A percentile compares a stretch with the other conserved stretches of the same genome.
These are phyloP conservation scores for Ceratobasidium sp. DNA, from an alignment of 1,284 basidiomycete species.

Conservation along the genomic window DNA sequence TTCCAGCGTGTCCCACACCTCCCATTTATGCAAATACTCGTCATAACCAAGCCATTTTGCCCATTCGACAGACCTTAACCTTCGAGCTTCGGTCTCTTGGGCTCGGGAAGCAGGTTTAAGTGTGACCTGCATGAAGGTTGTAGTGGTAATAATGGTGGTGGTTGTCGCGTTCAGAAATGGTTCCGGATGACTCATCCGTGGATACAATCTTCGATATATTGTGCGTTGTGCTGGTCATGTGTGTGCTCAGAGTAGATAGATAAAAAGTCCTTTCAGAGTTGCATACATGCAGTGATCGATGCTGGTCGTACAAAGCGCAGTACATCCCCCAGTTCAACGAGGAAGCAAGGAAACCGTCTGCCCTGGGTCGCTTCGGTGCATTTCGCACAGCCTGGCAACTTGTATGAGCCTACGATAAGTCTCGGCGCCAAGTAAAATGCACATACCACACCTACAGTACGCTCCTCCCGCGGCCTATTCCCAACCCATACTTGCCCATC, in stretches of 20 bases:
- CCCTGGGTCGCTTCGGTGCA: not conserved
- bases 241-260: not conserved
- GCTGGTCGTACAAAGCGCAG: not conserved
- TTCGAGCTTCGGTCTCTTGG: conserved; percentile 51
- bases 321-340: not conserved
- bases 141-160: not conserved
- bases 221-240: not conserved
- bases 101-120: conserved; percentile 27
- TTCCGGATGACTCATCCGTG: not conserved
- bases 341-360: not conserved
- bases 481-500: not conserved
- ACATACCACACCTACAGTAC: conserved; percentile 2
- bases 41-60: conserved; percentile 54
- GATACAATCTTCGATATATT: not conserved
- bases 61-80: conserved; percentile 56
- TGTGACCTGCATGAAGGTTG: conserved; percentile 3
- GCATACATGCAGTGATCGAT: too few species aligned
- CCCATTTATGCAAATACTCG: conserved; percentile 56
- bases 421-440: not conserved
- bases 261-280: not conserved
- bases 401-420: not conserved
- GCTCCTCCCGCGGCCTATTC: not conserved
- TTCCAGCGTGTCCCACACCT: conserved; percentile 55
- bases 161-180: not conserved
- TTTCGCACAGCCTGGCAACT: not conserved